These are phyloP conservation scores for Hevea brasiliensis DNA, from an alignment of 345 rosid genomes.

Conservation along the genomic window DNA sequence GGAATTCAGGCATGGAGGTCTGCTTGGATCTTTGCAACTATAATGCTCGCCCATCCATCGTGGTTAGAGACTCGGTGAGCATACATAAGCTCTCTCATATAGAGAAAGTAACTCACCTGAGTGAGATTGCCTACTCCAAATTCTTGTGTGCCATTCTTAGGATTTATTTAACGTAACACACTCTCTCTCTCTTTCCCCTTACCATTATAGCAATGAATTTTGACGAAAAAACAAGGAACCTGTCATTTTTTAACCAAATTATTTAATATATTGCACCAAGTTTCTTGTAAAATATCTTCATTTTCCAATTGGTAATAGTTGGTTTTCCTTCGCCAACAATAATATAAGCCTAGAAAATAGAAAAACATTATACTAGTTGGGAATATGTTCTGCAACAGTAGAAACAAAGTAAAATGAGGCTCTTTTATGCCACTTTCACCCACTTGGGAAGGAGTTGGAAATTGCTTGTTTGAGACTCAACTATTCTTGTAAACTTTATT, in stretches of 20 bases:
- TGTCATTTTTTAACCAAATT: not conserved
- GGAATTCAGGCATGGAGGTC: conserved; percentile 95
- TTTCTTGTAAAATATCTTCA: not conserved
- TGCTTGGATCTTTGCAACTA: conserved; percentile 80
- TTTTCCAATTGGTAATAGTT: not conserved
- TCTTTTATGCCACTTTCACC: not conserved
- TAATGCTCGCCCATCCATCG: conserved; percentile 61
- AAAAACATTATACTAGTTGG: not conserved
- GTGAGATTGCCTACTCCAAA: not conserved
- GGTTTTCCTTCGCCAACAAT: not conserved
- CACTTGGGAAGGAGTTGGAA: not conserved
- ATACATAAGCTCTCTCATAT: not conserved
- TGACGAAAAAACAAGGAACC: too few relatives aligned
- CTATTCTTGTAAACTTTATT: not conserved
- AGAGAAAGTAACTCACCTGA: not conserved
- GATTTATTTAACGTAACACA: not conserved
- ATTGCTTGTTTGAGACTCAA: conserved; percentile 13
- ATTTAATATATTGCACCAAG: not conserved
- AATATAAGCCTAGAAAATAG: not conserved
- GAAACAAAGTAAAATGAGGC: not conserved
- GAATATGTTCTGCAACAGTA: conserved; percentile 5
- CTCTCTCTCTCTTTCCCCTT: too few relatives aligned
- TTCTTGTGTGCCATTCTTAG: not conserved
- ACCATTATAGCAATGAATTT: too few relatives aligned
- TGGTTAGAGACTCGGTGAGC: conserved; percentile 80